Conservation (phyloP, 345 rosid species). For the Punica granatum region DNA sequence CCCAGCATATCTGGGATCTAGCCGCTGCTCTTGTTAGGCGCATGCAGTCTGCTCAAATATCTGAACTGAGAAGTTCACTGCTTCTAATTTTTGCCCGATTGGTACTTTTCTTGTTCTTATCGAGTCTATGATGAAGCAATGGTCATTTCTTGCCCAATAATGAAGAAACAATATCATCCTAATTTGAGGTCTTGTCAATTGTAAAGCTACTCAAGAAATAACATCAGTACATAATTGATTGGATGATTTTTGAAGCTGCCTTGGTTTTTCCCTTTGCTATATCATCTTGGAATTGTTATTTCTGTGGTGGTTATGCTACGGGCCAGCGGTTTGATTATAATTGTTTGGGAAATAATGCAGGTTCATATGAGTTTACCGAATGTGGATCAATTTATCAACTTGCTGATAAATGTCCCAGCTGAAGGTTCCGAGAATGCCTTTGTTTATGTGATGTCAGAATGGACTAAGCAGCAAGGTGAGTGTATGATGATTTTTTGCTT, state of each 20-base stretch:
- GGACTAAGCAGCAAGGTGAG: slow-evolving; percentile 85
- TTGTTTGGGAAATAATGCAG: slow-evolving; percentile 28
- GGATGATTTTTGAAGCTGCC: background rate
- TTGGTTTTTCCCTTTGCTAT: background rate
- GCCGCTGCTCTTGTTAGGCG: slow-evolving; percentile 83
- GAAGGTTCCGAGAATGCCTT: slow-evolving; percentile 60
- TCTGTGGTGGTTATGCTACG: background rate
- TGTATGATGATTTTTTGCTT: background rate
- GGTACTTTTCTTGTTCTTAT: slow-evolving; percentile 34
- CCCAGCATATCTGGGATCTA: slow-evolving; percentile 60
- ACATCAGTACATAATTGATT: background rate
- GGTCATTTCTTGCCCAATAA: background rate
- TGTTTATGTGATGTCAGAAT: slow-evolving; percentile 75
- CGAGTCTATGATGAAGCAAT: background rate
- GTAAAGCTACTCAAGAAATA: background rate
- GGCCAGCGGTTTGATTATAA: background rate
- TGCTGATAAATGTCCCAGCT: slow-evolving; percentile 60
- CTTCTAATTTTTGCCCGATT: slow-evolving; percentile 83
- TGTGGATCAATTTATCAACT: slow-evolving; percentile 67
- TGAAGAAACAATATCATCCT: background rate
- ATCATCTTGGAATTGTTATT: background rate
- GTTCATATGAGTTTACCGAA: slow-evolving; percentile 78
- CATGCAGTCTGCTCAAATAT: slow-evolving; percentile 75
- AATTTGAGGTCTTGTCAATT: background rate
- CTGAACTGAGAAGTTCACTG: slow-evolving; percentile 70